A percentile compares a stretch with the other conserved stretches of the same genome.
Conservation (phyloP, 2,329 filamentous ascomycete genomes). For the Talaromyces pinophilus region DNA sequence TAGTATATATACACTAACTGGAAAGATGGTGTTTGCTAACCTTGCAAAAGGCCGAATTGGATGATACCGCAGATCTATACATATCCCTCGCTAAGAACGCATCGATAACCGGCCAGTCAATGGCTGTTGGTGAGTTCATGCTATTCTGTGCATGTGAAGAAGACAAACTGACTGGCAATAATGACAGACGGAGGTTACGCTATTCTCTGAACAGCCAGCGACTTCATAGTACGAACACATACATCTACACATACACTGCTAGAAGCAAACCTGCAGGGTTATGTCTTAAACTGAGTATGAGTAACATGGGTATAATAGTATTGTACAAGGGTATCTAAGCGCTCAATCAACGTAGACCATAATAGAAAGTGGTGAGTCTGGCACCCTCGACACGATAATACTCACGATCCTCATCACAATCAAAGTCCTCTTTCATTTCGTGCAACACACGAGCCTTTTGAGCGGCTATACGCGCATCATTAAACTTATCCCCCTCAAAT, state of each 20-base stretch:
- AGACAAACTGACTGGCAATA: neutral
- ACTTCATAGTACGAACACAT: neutral
- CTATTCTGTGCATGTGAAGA: neutral
- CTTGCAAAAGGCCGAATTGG: slow-evolving; percentile 39
- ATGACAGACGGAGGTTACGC: slow-evolving; percentile 12
- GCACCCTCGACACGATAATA: no score
- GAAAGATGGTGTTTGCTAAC: neutral
- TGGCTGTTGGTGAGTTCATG: slow-evolving; percentile 44
- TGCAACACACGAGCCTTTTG: slow-evolving; percentile 42
- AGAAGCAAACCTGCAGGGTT: neutral
- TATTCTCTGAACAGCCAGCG: neutral
- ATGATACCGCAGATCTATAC: slow-evolving; percentile 46
- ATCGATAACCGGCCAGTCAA: slow-evolving; percentile 50
- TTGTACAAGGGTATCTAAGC: slow-evolving; percentile 10
- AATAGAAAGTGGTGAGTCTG: no score
- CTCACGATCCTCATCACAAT: no score
- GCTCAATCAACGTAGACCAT: slow-evolving; percentile 29
- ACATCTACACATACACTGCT: neutral
- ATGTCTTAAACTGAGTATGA: no score
- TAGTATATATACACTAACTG: neutral
- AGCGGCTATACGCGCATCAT: slow-evolving; percentile 40
- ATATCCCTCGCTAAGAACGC: slow-evolving; percentile 46
- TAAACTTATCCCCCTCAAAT: slow-evolving; percentile 41
- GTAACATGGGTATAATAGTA: no score
- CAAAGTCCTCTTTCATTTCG: no score